These are phyloP conservation scores for Cicer arietinum DNA, from an alignment of 306 rosid species.

Conservation along the genomic window DNA sequence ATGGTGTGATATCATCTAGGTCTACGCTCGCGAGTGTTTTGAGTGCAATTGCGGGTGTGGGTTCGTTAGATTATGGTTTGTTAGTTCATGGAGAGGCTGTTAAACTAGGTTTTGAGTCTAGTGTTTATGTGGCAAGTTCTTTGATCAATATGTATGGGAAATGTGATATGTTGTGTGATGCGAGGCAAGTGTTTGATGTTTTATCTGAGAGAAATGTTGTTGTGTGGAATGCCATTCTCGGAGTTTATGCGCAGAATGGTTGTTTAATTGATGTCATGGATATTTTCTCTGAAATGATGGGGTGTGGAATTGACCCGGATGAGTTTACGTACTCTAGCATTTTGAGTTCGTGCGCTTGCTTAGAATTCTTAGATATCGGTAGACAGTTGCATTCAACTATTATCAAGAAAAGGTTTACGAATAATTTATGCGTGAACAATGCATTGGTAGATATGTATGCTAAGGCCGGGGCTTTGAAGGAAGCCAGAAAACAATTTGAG, in stretches of 20 bases:
- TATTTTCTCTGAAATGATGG: constrained; percentile 62
- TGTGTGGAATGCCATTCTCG: constrained; percentile 86
- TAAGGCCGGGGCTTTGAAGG: constrained; percentile 70
- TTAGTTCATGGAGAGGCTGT: constrained; percentile 73
- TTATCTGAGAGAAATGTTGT: constrained; percentile 62
- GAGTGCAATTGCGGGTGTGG: constrained; percentile 66
- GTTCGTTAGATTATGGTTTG: constrained; percentile 57
- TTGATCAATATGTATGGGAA: constrained; percentile 89
- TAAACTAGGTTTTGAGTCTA: constrained; percentile 70
- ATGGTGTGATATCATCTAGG: constrained; percentile 66
- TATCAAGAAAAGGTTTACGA: constrained; percentile 60
- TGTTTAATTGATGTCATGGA: constrained; percentile 57
- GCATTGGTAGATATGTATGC: constrained; percentile 89
- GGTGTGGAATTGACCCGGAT: constrained; percentile 57
- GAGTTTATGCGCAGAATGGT: constrained; percentile 68
- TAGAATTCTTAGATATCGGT: constrained; percentile 58
- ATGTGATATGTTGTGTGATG: constrained; percentile 58
- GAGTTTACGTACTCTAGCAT: constrained; percentile 84
- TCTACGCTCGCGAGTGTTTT: constrained; percentile 89
- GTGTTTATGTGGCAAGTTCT: constrained; percentile 85
- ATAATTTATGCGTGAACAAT: constrained; percentile 68
- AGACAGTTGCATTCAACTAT: constrained; percentile 67
- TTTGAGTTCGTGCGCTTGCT: constrained; percentile 74
- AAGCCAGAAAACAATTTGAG: constrained; percentile 78
- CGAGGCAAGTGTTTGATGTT: constrained; percentile 60